Evolutionary conservation across 805 yeast species (phyloP), one percentile per base, ranked within the genome.

Genomic region (Saccharomycopsis sp.): DNA sequence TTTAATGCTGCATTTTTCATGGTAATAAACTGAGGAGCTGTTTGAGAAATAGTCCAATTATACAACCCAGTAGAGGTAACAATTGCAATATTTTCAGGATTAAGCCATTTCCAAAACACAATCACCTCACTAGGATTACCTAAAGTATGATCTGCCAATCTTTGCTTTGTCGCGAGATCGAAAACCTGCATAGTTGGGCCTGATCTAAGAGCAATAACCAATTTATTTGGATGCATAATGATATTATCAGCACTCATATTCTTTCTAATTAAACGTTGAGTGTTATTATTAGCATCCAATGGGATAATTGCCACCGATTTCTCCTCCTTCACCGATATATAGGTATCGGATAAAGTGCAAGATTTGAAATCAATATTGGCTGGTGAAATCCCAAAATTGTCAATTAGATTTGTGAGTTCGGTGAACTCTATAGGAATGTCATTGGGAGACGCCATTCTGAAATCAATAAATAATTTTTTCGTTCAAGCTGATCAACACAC

Each of bases 231-330:
- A 64, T 88, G 94, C 93, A 93, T 81, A 60, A 93, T 93, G 41
- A 97, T 97, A 51, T 88, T 85, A 66, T 93, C 99, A 37, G 98
- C 99, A 45, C 85, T 75, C 96, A 93, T 93, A 63, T 85, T 84
- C 66, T 93, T 90, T 60, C 94, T 80, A 19, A 85, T 35, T 16
- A 50, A 29, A n/a, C 41, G 20, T 26, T 38, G 82, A 50, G 89
- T 78, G 56, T 77, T 75, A 65, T 85, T 85, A 68, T 79, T 79
- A 60, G 85, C 79, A 53, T 77, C 72, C 58, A 93, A 72, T 60
- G 93, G 94, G 51, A 93, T 77, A 57, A 93, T 93, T 36, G 96
- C 96, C 43, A 94, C 97, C n/a, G 93, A 74, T 65, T 87, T 89
- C 50, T 90, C 80, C 38, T 77, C 74, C 41, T 65, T 65, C 41